Conservation (phyloP, 1,139 yeast genomes). For the Pneumocystis wakefieldiae region DNA sequence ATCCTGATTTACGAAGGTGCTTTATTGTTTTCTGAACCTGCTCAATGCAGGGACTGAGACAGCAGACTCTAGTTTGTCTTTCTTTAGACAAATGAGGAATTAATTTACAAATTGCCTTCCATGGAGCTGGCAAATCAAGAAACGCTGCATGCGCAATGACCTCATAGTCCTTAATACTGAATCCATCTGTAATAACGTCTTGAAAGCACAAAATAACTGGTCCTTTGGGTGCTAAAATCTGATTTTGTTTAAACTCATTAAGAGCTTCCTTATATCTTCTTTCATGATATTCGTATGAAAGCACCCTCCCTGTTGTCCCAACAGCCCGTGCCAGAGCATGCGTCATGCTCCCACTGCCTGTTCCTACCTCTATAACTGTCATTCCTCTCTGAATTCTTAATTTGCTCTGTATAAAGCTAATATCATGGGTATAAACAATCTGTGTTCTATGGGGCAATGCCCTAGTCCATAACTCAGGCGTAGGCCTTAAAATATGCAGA, state of each 20-base stretch:
- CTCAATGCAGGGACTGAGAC: slow-evolving; percentile 95
- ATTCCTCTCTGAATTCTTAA: slow-evolving; percentile 60
- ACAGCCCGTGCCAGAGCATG: slow-evolving; percentile 66
- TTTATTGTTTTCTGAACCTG: slow-evolving; percentile 80
- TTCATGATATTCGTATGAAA: slow-evolving; percentile 82
- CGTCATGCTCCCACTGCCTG: slow-evolving; percentile 92
- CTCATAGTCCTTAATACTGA: slow-evolving; percentile 27
- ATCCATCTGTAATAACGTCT: slow-evolving; percentile 85
- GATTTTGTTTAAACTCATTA: slow-evolving; percentile 61
- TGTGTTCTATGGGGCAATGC: slow-evolving; percentile 95
- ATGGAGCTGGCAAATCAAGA: slow-evolving; percentile 89
- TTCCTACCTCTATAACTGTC: slow-evolving; percentile 87
- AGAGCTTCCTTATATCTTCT: slow-evolving; percentile 68
- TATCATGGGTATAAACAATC: slow-evolving; percentile 91
- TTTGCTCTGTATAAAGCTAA: slow-evolving; percentile 76
- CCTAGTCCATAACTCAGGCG: slow-evolving; percentile 90
- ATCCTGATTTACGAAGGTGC: slow-evolving; percentile 58
- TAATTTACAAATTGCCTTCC: slow-evolving; percentile 83
- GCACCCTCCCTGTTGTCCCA: slow-evolving; percentile 46
- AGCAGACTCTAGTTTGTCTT: slow-evolving; percentile 56
- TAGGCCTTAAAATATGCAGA: slow-evolving; percentile 74
- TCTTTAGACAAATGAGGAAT: slow-evolving; percentile 40
- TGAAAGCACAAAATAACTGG: slow-evolving; percentile 57
- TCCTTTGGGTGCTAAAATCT: slow-evolving; percentile 29
- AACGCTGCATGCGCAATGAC: slow-evolving; percentile 59